Evolutionary conservation across 441 rosid species (phyloP), one percentile per base, ranked within the genome.

Genomic region (Aleurites moluccanus): DNA sequence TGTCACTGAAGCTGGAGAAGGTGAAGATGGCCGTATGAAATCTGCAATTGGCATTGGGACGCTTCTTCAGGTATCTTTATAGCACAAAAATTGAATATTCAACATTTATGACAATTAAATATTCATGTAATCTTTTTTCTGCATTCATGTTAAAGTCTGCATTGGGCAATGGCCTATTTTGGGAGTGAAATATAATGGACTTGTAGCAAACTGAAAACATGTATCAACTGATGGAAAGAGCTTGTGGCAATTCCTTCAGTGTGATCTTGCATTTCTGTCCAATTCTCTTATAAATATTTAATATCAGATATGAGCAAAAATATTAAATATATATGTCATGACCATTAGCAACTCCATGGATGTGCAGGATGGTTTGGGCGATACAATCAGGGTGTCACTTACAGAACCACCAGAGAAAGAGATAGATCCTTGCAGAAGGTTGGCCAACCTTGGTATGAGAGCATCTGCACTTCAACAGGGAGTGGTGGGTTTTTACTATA

Each of bases 1-100:
- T 40, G 99, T 95, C 70, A 95, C 99, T 74, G 98, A 95, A 87
- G 99, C 98, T 75, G 99, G 99, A 83, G 99, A 95, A 88, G 99
- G 99, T 50, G 98, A 93, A 83, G 99, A 95, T 85, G 99, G 99
- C 18, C 86, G 99, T 77, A 95, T 95, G 97, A 95, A 95, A 81
- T 95, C 99, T 81, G 98, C 99, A 15, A 95, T 95, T 79, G 98
- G 98, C 50, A 92, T 93, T 38, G 99, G 99, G 55, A 93, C 99
- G 45, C 98, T 93, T 83, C 98, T 91, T 80, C 92, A 89, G 96
- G 99, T 91, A 86, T 45, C 53, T 40, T 66, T 76, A 30, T 28
- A 23, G 18, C 35, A 67, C 60, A 0, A 74, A 50, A 74, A 62
- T 30, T 75, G 42, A 67, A 65, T 74, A 61, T 65, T 61, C 16